Evolutionary conservation across 352 stramenopile species (phyloP), one percentile per base, ranked within the genome.

Genomic region (Pythium phragmiticola): DNA sequence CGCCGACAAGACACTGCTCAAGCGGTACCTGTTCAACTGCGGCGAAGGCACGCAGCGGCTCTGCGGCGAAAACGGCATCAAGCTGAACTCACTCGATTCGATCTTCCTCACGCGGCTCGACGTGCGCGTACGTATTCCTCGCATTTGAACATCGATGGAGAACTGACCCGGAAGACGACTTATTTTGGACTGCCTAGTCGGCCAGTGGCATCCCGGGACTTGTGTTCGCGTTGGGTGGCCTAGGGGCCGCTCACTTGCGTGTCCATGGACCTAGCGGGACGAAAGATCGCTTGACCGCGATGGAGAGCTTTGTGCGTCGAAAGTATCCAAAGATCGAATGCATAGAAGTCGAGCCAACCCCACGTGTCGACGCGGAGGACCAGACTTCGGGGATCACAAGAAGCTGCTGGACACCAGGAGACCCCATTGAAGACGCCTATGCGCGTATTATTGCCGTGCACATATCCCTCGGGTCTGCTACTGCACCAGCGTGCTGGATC

Each of bases 1-100:
- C 61, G 56, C 69, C 49, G 82, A 91, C 48, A 65, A 75, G 33
- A 84, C 72, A 49, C 65, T 89, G 61, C 63, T 89, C 17, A 75
- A 84, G 65, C 70, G 77, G 23, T 89, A 89, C 33, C 49, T 91
- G 12, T 89, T 91, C 65, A 89, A 91, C 57, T 91, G 80, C 52
- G 80, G 80, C 42, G 80, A 89, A 66, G 78, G 80, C 21, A 89
- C 80, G 6, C 80, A 89, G 47, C 77, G 80, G 3, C 72, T 91
- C 8, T 86, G 78, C 17, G 78, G 80, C 30, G 82, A 91, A 59
- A 88, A 87, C 63, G 72, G 79, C 16, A 75, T 89, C 49, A 91
- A 89, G 63, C 72, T 91, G 42, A 81, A 72, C 54, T 87, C 80
- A 8, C 69, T 91, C 21, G 80, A 88, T 53, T 69, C 80, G 41